These are phyloP conservation scores for Eudorina sp. DNA, from an alignment of 139 green algal species.

Conservation along the genomic window DNA sequence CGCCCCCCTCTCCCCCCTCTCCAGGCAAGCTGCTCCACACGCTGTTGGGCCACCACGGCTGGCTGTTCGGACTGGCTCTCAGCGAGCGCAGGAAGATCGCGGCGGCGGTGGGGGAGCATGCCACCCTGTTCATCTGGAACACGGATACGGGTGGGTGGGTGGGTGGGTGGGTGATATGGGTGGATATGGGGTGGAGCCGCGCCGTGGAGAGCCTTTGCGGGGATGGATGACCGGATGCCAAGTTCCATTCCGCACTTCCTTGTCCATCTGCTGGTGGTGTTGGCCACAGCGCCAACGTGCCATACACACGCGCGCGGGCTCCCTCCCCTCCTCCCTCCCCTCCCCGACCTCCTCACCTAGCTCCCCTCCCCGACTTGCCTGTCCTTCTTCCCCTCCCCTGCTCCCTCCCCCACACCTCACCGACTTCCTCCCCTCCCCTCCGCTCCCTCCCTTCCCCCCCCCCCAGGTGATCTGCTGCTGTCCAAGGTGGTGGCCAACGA, in stretches of 20 bases:
- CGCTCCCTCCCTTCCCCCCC: background rate
- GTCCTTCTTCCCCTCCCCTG: too few relatives aligned
- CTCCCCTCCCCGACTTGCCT: background rate
- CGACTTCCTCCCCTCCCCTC: background rate
- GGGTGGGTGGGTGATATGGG: background rate
- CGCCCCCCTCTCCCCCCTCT: background rate
- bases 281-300: too few relatives aligned
- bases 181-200: too few relatives aligned
- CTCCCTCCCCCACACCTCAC: too few relatives aligned
- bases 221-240: too few relatives aligned
- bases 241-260: too few relatives aligned
- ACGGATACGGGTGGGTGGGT: conserved; percentile 10
- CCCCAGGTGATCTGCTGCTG: conserved; percentile 18
- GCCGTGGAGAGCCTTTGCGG: too few relatives aligned
- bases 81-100: conserved; percentile 38
- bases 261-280: too few relatives aligned
- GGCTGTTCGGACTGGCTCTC: conserved; percentile 34
- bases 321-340: too few relatives aligned
- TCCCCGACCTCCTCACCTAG: background rate
- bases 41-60: conserved; percentile 33
- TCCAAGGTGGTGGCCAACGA: conserved; percentile 20
- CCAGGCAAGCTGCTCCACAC: conserved; percentile 32
- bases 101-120: conserved; percentile 15
- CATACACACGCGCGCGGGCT: background rate
- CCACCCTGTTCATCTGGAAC: conserved; percentile 36